Evolutionary conservation across 2,329 filamentous ascomycete genomes (phyloP).

Genomic region (Graphilbum sp.): DNA sequence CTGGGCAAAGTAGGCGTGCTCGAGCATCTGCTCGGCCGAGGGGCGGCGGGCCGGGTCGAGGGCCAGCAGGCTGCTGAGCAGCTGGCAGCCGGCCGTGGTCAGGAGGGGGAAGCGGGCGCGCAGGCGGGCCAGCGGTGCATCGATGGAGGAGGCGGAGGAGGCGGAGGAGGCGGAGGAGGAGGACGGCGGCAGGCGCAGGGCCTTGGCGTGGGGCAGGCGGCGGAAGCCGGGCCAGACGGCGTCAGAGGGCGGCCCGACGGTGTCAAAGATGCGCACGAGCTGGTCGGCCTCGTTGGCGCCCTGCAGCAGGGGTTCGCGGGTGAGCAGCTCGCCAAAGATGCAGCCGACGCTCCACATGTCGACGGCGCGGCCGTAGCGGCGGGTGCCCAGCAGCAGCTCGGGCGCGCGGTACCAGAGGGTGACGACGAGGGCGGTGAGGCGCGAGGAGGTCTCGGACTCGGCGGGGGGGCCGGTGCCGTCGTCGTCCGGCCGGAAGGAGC

Average conservation of each 20-base stretch:
- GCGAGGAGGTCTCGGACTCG: background rate
- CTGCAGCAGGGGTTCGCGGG: conserved; percentile 66
- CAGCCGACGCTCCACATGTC: conserved; percentile 97
- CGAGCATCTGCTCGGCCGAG: conserved; percentile 54
- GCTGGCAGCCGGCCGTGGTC: conserved; percentile 53
- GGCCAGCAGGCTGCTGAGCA: conserved; percentile 55
- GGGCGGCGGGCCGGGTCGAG: conserved; percentile 61
- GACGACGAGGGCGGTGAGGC: conserved; percentile 69
- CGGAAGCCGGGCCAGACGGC: conserved; percentile 76
- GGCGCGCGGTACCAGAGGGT: conserved; percentile 94
- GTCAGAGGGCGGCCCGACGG: conserved; percentile 75
- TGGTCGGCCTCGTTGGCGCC: conserved; percentile 90
- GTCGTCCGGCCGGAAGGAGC: conserved; percentile 39
- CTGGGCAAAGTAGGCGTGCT: conserved; percentile 74
- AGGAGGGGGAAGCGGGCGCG: conserved; percentile 68
- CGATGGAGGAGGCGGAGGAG: conserved; percentile 38
- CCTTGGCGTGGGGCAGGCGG: conserved; percentile 71
- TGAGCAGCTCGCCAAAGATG: conserved; percentile 83
- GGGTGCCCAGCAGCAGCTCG: conserved; percentile 71
- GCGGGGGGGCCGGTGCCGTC: conserved; percentile 35
- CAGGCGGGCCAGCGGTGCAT: conserved; percentile 31
- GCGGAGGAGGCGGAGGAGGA: conserved; percentile 14
- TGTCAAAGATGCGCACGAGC: conserved; percentile 70
- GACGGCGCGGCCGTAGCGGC: conserved; percentile 57
- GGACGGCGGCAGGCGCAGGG: conserved; percentile 49